Conservation (phyloP, 805 yeast species). For the baker's yeast (Saccharomyces cerevisiae) region DNA sequence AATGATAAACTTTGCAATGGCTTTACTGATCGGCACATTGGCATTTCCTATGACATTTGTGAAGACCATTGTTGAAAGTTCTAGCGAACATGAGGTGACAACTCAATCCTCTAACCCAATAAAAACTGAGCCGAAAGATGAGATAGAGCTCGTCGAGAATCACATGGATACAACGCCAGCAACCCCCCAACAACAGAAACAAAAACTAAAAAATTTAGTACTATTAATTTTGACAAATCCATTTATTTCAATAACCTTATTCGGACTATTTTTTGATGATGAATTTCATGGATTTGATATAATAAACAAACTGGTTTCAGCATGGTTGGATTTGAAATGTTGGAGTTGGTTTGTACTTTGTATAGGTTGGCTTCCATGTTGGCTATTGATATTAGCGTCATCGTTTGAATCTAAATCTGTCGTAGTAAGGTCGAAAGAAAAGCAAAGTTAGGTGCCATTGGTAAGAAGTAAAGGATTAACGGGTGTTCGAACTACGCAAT, state of each 20-base stretch:
- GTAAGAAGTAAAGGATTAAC: background rate
- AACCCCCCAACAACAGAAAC: background rate
- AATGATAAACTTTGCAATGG: conserved; percentile 78
- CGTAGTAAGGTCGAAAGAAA: background rate
- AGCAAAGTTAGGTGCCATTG: background rate
- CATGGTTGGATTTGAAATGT: conserved; percentile 62
- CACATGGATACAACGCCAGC: background rate
- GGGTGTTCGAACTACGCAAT: background rate
- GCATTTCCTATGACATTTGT: conserved; percentile 70
- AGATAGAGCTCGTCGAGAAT: background rate
- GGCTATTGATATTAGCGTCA: conserved; percentile 44
- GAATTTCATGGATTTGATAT: conserved; percentile 32
- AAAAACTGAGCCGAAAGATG: conserved; percentile 3
- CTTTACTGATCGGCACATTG: conserved; percentile 60
- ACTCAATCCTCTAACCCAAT: background rate
- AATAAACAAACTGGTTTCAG: conserved; percentile 45
- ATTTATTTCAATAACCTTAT: conserved; percentile 31
- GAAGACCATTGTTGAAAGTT: conserved; percentile 7
- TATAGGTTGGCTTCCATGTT: conserved; percentile 75
- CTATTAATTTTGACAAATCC: conserved; percentile 47
- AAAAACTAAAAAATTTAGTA: conserved; percentile 23
- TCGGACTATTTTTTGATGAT: conserved; percentile 28
- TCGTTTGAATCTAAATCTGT: conserved; percentile 1
- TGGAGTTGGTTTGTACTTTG: conserved; percentile 80
- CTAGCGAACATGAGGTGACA: background rate